phyloP scores from a whole-genome alignment of 1,284 basidiomycete species.

The Schizophyllum amplum region DNA sequence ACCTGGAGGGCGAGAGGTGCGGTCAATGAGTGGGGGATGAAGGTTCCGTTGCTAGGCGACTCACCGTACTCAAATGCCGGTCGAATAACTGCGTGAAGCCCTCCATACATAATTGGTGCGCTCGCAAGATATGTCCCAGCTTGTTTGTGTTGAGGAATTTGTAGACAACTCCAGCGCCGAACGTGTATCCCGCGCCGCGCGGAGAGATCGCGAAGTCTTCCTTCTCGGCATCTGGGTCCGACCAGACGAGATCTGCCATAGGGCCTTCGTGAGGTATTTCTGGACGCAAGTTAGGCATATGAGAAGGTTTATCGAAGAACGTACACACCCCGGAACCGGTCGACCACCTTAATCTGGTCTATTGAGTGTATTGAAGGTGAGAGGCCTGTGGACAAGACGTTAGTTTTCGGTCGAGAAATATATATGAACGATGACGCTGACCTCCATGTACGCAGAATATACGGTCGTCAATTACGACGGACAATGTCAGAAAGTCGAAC shows the following conservation, averaged over 20 bases:
- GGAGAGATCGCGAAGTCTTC: conserved; percentile 99
- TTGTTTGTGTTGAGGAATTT: conserved; percentile 93
- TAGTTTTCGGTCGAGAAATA: conserved; percentile 8
- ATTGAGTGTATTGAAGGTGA: conserved; percentile 98
- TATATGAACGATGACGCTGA: conserved; percentile 23
- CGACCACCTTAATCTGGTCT: conserved; percentile 99
- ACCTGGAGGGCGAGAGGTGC: background rate
- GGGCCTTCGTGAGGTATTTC: conserved; percentile 99
- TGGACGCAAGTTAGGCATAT: conserved; percentile 23
- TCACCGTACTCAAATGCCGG: conserved; percentile 88
- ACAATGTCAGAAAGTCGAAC: conserved; percentile 98
- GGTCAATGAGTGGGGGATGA: background rate
- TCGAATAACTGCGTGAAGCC: conserved; percentile 94
- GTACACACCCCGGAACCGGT: conserved; percentile 83
- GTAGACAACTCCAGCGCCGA: conserved; percentile 97
- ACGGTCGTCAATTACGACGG: conserved; percentile 96
- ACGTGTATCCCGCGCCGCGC: conserved; percentile 97
- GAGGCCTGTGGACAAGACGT: conserved; percentile 49
- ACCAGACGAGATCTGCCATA: conserved; percentile 99
- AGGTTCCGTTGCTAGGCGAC: background rate
- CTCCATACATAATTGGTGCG: conserved; percentile 99
- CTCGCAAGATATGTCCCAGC: conserved; percentile 96
- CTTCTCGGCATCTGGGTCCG: conserved; percentile 98
- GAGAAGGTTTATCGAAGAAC: conserved; percentile 13
- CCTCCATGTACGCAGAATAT: conserved; percentile 99